Conservation (phyloP, 805 yeast genomes). For the Starmerella stigmatis region DNA sequence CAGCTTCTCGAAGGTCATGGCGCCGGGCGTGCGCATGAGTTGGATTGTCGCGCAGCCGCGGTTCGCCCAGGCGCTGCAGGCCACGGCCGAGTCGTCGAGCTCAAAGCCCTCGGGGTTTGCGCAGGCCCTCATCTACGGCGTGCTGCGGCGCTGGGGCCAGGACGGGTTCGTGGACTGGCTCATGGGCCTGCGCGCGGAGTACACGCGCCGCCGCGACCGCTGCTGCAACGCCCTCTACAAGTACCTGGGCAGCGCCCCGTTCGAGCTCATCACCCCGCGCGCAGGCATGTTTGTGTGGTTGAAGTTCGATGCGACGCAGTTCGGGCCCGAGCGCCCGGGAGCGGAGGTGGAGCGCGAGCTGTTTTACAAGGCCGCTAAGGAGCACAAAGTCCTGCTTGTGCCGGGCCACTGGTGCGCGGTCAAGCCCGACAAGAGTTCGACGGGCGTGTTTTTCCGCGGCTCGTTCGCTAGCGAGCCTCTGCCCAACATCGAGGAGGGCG, state of each 20-base stretch:
- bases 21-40: conserved; percentile 83
- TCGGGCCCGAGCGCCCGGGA: conserved; percentile 23
- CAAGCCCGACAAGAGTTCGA: conserved; percentile 22
- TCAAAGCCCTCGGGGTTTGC: conserved; percentile 77
- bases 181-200: conserved; percentile 58
- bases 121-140: conserved; percentile 58
- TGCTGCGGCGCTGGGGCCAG: conserved; percentile 83
- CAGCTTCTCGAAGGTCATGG: conserved; percentile 80
- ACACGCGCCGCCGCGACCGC: conserved; percentile 78
- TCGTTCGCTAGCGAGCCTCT: conserved; percentile 31
- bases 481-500: conserved; percentile 10
- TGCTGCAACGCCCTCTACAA: conserved; percentile 60
- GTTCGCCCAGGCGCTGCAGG: conserved; percentile 52
- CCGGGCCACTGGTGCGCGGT: conserved; percentile 36
- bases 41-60: conserved; percentile 67
- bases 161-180: conserved; percentile 82
- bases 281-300: conserved; percentile 47
- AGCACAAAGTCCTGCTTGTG: conserved; percentile 30
- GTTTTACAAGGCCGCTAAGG: conserved; percentile 28
- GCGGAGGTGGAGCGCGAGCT: conserved; percentile 27
- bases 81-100: conserved; percentile 69
- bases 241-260: conserved; percentile 34
- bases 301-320: conserved; percentile 38
- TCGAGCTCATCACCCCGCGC: conserved; percentile 35
- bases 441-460: conserved; percentile 33